Evolutionary conservation across 805 yeast genomes (phyloP), one percentile per base, ranked within the genome.

Genomic region (Cyberlindnera veronae): DNA sequence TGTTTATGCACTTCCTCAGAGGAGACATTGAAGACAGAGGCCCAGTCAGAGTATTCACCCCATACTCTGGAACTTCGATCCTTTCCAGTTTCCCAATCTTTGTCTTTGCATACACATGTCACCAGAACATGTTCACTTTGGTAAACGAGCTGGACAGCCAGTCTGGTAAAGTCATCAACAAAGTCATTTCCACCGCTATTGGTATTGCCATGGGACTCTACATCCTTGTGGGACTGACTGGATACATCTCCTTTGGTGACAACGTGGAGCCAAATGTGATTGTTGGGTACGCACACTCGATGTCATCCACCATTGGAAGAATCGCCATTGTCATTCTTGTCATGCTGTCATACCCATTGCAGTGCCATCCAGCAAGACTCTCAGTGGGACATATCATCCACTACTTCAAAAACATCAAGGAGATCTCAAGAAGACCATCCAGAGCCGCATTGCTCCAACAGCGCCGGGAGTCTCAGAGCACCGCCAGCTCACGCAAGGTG

Each of bases 61-160:
- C 88, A 1, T 53, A 57, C 19, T 61, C 72, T 5, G 57, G 70
- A 13, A 50, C 70, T 0, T 60, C 74, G 4, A 66, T 79, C n/a
- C 69, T 90, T 15, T 72, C 84, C 18, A 79, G 93, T 10, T 78
- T 90, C 58, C 95, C 97, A n/a, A 84, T 90, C 48, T 81, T 89
- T 51, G 91, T 91, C 12, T 90, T 91, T 68, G 96, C 96, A 0
- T 91, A 80, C 63, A 91, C 98, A 0, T 93, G 97, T 54, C 97
- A 91, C 57, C 97, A 91, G 61, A 91, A 91, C 64, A 87, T 87
- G 88, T 88, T 87, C 54, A 79, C 95, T 1, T 76, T 90, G 40
- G 76, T 89, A 39, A 91, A 90, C 54, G 98, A 91, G 64, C 72
- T 90, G 21, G 63, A 61, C 22, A 78, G 78, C 49, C 73, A 72